phyloP scores from a whole-genome alignment of 768 basidiomycete genomes.

The Strobilomyces dryophilus region DNA sequence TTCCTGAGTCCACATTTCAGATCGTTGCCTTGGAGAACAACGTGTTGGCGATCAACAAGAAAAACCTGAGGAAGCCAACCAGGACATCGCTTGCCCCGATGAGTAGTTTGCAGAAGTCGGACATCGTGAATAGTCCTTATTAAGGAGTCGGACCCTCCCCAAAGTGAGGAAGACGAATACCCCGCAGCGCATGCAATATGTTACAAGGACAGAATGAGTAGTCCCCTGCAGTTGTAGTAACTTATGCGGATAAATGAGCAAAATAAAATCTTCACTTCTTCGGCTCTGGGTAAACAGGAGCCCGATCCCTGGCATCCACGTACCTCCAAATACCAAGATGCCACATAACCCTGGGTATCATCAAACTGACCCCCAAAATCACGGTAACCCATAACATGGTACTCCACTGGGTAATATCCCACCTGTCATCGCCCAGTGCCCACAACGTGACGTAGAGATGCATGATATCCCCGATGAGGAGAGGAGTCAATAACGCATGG shows the following conservation, averaged over 20 bases:
- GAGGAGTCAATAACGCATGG: conserved; percentile 57
- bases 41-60: conserved; percentile 93
- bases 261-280: conserved; percentile 20
- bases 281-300: neutral
- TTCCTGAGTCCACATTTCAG: conserved; percentile 37
- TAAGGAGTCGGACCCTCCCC: conserved; percentile 23
- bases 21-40: conserved; percentile 95
- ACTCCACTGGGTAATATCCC: conserved; percentile 58
- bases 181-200: neutral
- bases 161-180: conserved; percentile 13
- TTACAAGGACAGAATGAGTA: neutral
- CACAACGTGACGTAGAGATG: conserved; percentile 69
- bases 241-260: conserved; percentile 17
- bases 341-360: conserved; percentile 72
- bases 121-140: conserved; percentile 67
- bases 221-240: conserved; percentile 2
- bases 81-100: conserved; percentile 61
- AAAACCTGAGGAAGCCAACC: conserved; percentile 79
- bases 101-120: conserved; percentile 43
- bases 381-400: conserved; percentile 69
- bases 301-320: conserved; percentile 58
- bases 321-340: conserved; percentile 73
- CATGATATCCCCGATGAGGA: conserved; percentile 63
- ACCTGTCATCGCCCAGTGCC: conserved; percentile 69
- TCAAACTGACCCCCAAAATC: conserved; percentile 54